Evolutionary conservation across 257 asterid genomes (phyloP), one percentile per base, ranked within the genome.

Genomic region (Primulina eburnea): DNA sequence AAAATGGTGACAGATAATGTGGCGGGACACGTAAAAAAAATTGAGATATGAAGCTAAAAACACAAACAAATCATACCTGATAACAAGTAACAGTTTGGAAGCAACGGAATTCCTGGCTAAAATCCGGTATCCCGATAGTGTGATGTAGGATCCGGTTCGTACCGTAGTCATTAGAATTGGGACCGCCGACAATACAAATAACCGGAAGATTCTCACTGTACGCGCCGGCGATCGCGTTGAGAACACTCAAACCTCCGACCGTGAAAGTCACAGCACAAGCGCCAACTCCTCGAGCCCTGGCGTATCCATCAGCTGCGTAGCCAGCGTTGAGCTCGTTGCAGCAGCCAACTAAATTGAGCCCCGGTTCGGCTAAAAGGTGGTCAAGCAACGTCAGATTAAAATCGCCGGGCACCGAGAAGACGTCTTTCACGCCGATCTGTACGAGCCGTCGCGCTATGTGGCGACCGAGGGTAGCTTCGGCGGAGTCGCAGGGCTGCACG

Each of bases 311-410:
- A 17, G 96, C 95, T 0, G 95, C 96, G 70, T 88, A 90, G 1
- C 96, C 97, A 8, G 95, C 96, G 74, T 90, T 88, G 61, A 90
- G 92, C 81, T 90, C 97, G 78, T 90, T 90, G 76, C 97, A 90
- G 80, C 97, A 88, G 52, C 97, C 96, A 63, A 87, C 24, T 28
- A 88, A 73, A 38, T 85, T 85, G 65, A 90, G 90, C 63, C 89
- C 95, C 0, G 97, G 97, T 82, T 90, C 96, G 12, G 92, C 87
- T 0, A 90, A 43, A 58, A 90, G 89, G 24, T 84, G 87, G 62
- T 90, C 96, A 29, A 90, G 90, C 55, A 90, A 84, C 57, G 92
- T 88, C 56, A 88, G 73, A 70, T 88, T 85, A 73, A 87, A 88
- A 71, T 88, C 96, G 0, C 97, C 97, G 40, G 96, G 89, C 53